These are phyloP conservation scores for Eleusine indica DNA, from an alignment of 176 grass and related monocot genomes.

Conservation along the genomic window DNA sequence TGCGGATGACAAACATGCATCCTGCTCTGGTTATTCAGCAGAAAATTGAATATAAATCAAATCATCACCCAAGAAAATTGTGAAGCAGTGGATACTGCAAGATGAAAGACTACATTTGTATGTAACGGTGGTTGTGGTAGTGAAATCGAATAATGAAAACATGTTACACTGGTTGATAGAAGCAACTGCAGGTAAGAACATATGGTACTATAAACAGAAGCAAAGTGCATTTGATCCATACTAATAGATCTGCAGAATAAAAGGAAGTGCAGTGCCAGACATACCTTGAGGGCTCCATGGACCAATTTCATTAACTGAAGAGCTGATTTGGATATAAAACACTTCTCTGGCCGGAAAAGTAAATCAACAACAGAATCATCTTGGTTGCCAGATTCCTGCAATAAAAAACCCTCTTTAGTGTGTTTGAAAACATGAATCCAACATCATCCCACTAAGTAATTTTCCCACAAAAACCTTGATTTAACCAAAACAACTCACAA, in stretches of 20 bases:
- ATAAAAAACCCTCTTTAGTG: constrained; percentile 36
- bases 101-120: constrained; percentile 15
- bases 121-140: constrained; percentile 26
- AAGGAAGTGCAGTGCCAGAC: constrained; percentile 27
- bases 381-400: constrained; percentile 49
- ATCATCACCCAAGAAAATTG: constrained; percentile 14
- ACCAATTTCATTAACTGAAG: constrained; percentile 80
- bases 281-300: constrained; percentile 89
- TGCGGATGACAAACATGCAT: constrained; percentile 89
- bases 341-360: constrained; percentile 80
- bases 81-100: constrained; percentile 6
- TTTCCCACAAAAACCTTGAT: constrained; percentile 19
- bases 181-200: not conserved
- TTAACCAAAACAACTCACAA: constrained; percentile 62
- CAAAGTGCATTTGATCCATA: not conserved
- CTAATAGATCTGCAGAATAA: constrained; percentile 20
- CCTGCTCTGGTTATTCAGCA: constrained; percentile 86
- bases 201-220: not conserved
- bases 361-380: constrained; percentile 75
- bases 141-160: not conserved
- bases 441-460: constrained; percentile 25
- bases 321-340: constrained; percentile 81
- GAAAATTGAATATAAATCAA: constrained; percentile 60
- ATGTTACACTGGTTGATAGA: constrained; percentile 20
- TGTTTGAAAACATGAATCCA: constrained; percentile 31